Percentiles rank a stretch among this genome's conserved stretches.
These are phyloP conservation scores for Rhododendron molle DNA, from an alignment of 148 eudicot genomes.

Conservation along the genomic window DNA sequence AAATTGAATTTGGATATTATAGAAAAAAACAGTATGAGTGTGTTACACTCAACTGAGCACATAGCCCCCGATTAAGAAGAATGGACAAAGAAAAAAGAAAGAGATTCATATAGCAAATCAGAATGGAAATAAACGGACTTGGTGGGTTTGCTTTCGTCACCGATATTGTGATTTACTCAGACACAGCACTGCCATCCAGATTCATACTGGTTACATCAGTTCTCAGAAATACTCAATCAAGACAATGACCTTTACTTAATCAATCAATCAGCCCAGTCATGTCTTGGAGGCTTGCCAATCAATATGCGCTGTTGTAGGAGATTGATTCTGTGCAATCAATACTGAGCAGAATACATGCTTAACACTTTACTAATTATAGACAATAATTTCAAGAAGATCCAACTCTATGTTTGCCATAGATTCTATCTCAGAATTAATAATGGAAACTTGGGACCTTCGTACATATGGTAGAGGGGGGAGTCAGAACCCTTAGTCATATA, in stretches of 20 bases:
- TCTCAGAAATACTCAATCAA: neutral
- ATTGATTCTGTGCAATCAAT: neutral
- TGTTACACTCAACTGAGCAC: neutral
- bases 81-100: neutral
- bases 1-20: neutral
- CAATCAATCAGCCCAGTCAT: neutral
- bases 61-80: neutral
- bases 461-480: neutral
- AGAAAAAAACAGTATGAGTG: neutral
- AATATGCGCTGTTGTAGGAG: neutral
- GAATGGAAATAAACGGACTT: neutral
- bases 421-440: neutral
- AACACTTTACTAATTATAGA: neutral
- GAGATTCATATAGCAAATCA: neutral
- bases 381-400: neutral
- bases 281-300: neutral
- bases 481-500: neutral
- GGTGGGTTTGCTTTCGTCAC: neutral
- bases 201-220: neutral
- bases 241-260: neutral
- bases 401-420: neutral
- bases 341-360: neutral
- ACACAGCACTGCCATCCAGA: neutral
- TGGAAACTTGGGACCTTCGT: neutral
- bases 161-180: neutral